These are phyloP conservation scores for Globisporangium spinosum DNA, from an alignment of 352 stramenopile species.

Conservation along the genomic window DNA sequence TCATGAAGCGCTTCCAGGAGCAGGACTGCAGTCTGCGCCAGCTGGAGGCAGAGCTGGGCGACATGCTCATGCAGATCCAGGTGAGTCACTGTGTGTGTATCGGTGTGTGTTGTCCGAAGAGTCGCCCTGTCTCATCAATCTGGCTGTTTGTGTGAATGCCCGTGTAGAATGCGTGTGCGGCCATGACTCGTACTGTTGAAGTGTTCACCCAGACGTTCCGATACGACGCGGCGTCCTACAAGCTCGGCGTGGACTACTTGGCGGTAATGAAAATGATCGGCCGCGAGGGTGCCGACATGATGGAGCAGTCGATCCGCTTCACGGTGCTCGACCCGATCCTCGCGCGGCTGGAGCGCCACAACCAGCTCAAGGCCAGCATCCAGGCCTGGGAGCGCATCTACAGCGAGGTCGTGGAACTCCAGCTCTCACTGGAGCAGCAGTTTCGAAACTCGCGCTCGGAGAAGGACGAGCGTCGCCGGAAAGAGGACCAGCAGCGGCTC, in stretches of 20 bases:
- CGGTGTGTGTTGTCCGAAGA: not conserved
- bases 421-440: constrained; percentile 28
- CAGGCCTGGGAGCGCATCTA: constrained; percentile 26
- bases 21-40: constrained; percentile 44
- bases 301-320: constrained; percentile 79
- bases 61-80: constrained; percentile 62
- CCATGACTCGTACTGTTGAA: constrained; percentile 49
- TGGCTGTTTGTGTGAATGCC: not conserved
- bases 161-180: constrained; percentile 28
- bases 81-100: constrained; percentile 16
- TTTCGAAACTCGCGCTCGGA: constrained; percentile 23
- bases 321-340: constrained; percentile 66
- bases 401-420: constrained; percentile 24
- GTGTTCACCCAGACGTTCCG: constrained; percentile 55
- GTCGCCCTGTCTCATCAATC: not conserved
- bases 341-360: constrained; percentile 47
- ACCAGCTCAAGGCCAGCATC: constrained; percentile 39
- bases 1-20: constrained; percentile 48
- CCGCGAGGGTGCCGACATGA: constrained; percentile 47
- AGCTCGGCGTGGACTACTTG: constrained; percentile 41
- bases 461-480: constrained; percentile 38
- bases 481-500: constrained; percentile 34
- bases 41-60: constrained; percentile 41
- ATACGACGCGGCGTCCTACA: constrained; percentile 28
- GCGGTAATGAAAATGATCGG: constrained; percentile 50